phyloP scores from a whole-genome alignment of 2,329 filamentous ascomycete species.

The Apiospora malaysiana region DNA sequence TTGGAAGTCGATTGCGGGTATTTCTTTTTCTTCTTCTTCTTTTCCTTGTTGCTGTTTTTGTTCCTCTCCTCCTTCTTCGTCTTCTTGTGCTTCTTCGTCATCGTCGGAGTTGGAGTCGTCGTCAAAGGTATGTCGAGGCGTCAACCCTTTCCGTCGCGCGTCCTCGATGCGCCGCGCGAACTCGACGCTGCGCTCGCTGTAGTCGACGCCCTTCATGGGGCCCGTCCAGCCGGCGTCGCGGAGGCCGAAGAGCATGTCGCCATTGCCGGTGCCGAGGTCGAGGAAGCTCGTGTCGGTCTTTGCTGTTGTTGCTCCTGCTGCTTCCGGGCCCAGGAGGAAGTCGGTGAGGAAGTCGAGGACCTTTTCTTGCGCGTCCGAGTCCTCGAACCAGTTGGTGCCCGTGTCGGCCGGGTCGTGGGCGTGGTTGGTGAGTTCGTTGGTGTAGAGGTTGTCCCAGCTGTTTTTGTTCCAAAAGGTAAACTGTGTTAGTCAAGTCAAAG shows the following conservation, averaged over 20 bases:
- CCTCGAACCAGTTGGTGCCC: constrained; percentile 96
- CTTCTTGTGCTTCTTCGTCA: constrained; percentile 20
- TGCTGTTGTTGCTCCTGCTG: background rate
- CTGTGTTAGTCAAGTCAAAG: background rate
- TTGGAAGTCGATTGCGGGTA: constrained; percentile 47
- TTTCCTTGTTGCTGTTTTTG: constrained; percentile 18
- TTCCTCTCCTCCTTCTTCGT: constrained; percentile 21
- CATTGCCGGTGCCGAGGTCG: constrained; percentile 94
- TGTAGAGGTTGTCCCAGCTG: constrained; percentile 81
- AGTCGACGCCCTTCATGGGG: constrained; percentile 85
- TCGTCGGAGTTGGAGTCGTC: constrained; percentile 32
- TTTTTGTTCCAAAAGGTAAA: constrained; percentile 21
- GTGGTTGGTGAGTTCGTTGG: constrained; percentile 74
- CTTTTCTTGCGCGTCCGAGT: constrained; percentile 85
- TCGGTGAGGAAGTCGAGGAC: constrained; percentile 71
- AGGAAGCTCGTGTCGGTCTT: constrained; percentile 60
- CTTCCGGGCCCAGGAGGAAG: constrained; percentile 30
- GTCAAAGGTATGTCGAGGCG: constrained; percentile 23
- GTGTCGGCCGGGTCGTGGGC: constrained; percentile 74
- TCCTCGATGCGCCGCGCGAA: constrained; percentile 71
- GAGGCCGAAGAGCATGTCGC: constrained; percentile 85
- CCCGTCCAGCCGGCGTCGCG: constrained; percentile 70
- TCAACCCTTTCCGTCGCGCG: constrained; percentile 31
- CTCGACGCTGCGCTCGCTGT: constrained; percentile 75
- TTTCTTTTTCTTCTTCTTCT: constrained; percentile 21